A percentile compares a stretch with the other conserved stretches of the same genome.
Evolutionary conservation across 192 early-diverging fungal species (phyloP).

Genomic region (Backusella morwellensis): DNA sequence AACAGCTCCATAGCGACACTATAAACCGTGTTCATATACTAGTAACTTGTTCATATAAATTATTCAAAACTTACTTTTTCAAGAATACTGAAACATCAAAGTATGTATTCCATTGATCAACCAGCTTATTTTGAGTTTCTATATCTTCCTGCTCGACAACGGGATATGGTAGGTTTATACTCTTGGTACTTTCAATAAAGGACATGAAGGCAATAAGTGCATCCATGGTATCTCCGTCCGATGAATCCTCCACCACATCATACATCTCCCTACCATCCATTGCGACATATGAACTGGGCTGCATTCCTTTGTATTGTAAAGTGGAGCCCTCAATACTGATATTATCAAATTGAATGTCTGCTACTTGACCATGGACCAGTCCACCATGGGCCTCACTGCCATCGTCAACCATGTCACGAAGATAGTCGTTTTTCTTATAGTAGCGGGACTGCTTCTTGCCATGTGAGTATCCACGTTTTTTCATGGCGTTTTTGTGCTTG

Average conservation of each 20-base stretch:
- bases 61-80: slow-evolving; percentile 17
- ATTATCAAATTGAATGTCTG: neutral
- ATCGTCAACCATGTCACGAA: neutral
- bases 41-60: neutral
- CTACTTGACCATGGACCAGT: neutral
- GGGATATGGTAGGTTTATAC: neutral
- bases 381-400: neutral
- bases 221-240: neutral
- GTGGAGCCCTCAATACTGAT: neutral
- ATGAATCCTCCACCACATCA: neutral
- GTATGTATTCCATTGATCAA: slow-evolving; percentile 10
- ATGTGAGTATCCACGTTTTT: neutral
- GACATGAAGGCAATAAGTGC: neutral
- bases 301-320: neutral
- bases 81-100: slow-evolving; percentile 20
- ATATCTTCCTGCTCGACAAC: neutral
- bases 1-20: slow-evolving; percentile 38
- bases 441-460: neutral
- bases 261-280: neutral
- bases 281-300: neutral
- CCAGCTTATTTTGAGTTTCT: neutral
- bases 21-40: neutral
- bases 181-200: neutral
- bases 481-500: neutral
- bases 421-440: neutral